Percentiles rank a stretch among this genome's conserved stretches.
Evolutionary conservation across 495 filamentous ascomycete species (phyloP).

Genomic region (Podospora comata): DNA sequence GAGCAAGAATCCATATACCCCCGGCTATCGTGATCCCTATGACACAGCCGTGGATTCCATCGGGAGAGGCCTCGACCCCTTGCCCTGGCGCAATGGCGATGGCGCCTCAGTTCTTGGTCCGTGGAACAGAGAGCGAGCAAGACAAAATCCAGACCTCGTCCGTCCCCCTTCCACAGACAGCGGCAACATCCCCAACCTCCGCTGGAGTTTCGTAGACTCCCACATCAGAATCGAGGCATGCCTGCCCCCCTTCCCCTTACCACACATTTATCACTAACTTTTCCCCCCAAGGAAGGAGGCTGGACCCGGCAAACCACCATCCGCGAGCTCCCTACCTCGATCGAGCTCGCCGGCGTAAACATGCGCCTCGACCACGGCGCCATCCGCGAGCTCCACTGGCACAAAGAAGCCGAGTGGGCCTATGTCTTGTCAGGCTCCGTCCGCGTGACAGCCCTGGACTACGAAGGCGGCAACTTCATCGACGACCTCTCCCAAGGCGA

Average conservation of each 20-base stretch:
- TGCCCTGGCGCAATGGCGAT: slow-evolving; percentile 63
- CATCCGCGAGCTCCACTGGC: slow-evolving; percentile 73
- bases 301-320: slow-evolving; percentile 67
- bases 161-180: slow-evolving; percentile 63
- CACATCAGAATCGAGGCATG: slow-evolving; percentile 62
- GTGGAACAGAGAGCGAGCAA: slow-evolving; percentile 59
- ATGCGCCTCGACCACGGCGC: slow-evolving; percentile 65
- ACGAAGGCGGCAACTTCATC: slow-evolving; percentile 65
- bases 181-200: slow-evolving; percentile 60
- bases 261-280: neutral
- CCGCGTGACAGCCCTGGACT: slow-evolving; percentile 62
- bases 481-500: slow-evolving; percentile 68
- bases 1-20: slow-evolving; percentile 42
- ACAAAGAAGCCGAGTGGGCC: slow-evolving; percentile 69
- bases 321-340: slow-evolving; percentile 56
- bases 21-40: slow-evolving; percentile 42
- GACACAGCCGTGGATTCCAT: slow-evolving; percentile 54
- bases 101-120: slow-evolving; percentile 63
- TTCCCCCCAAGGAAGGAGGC: slow-evolving; percentile 53
- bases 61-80: slow-evolving; percentile 55
- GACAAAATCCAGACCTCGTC: slow-evolving; percentile 62
- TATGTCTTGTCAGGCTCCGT: slow-evolving; percentile 60
- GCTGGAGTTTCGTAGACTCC: slow-evolving; percentile 66
- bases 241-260: neutral
- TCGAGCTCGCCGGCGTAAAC: slow-evolving; percentile 62